Evolutionary conservation across 2,329 filamentous ascomycete species (phyloP).

Genomic region (Xylariaceae sp.): DNA sequence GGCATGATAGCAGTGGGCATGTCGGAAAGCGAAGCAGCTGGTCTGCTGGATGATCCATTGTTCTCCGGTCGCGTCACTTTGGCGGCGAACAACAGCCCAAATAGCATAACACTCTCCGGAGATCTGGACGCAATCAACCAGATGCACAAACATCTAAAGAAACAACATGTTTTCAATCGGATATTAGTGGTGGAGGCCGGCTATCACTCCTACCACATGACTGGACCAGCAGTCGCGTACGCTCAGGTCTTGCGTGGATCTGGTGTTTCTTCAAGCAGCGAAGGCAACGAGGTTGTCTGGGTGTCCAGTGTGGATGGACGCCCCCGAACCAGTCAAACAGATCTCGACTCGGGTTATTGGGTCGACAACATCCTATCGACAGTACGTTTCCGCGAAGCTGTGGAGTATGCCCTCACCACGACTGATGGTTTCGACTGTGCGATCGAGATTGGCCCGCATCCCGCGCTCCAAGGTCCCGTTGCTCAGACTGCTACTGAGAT

Average conservation of each 20-base stretch:
- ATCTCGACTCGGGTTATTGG: slow-evolving; percentile 35
- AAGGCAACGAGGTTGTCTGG: slow-evolving; percentile 31
- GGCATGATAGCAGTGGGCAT: slow-evolving; percentile 28
- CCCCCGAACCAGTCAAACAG: slow-evolving; percentile 11
- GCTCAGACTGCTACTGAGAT: slow-evolving; percentile 20
- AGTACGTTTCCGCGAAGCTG: slow-evolving; percentile 39
- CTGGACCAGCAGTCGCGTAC: slow-evolving; percentile 32
- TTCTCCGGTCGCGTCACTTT: slow-evolving; percentile 23
- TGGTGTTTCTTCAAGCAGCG: slow-evolving; percentile 22
- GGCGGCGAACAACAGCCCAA: slow-evolving; percentile 28
- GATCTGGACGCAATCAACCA: slow-evolving; percentile 21
- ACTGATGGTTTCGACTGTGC: slow-evolving; percentile 24
- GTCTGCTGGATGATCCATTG: slow-evolving; percentile 18
- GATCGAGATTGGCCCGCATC: slow-evolving; percentile 30
- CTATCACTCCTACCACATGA: slow-evolving; percentile 50
- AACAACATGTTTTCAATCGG: slow-evolving; percentile 30
- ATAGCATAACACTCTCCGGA: slow-evolving; percentile 28
- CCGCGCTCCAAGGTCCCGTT: slow-evolving; percentile 26
- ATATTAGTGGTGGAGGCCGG: slow-evolving; percentile 41
- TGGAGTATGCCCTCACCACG: slow-evolving; percentile 18
- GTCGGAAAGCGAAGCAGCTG: slow-evolving; percentile 23
- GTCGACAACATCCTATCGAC: slow-evolving; percentile 37
- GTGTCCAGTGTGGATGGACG: slow-evolving; percentile 38
- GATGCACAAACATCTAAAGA: slow-evolving; percentile 18
- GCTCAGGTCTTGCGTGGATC: slow-evolving; percentile 27